Conservation (phyloP, 176 grass and related monocot genomes). For the Triticum dicoccoides region DNA sequence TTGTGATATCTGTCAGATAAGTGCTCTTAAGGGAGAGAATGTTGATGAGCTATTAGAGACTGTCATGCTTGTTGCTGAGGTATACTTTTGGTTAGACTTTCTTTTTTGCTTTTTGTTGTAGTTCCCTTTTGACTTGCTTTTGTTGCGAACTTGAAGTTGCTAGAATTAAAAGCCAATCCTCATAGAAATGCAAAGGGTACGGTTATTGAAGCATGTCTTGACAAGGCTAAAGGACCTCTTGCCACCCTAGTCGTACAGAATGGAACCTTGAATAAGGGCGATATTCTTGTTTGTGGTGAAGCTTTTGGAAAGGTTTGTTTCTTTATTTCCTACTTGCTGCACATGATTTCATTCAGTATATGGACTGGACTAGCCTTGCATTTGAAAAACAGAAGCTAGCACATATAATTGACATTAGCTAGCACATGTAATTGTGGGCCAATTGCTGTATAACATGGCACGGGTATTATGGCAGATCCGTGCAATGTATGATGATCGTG, state of each 20-base stretch:
- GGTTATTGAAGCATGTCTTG: slow-evolving; percentile 88
- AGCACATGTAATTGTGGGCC: slow-evolving; percentile 26
- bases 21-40: slow-evolving; percentile 93
- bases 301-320: slow-evolving; percentile 89
- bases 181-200: slow-evolving; percentile 93
- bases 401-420: slow-evolving; percentile 13
- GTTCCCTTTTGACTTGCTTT: slow-evolving; percentile 33
- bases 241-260: slow-evolving; percentile 89
- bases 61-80: slow-evolving; percentile 96
- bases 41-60: slow-evolving; percentile 92
- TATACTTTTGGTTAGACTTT: slow-evolving; percentile 28
- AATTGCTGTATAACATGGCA: slow-evolving; percentile 26
- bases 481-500: slow-evolving; percentile 95
- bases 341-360: slow-evolving; percentile 18
- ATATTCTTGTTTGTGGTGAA: slow-evolving; percentile 92
- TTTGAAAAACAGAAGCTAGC: slow-evolving; percentile 1
- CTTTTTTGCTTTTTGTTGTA: slow-evolving; percentile 24
- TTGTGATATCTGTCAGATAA: slow-evolving; percentile 61
- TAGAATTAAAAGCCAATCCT: slow-evolving; percentile 99
- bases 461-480: slow-evolving; percentile 58
- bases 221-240: slow-evolving; percentile 88
- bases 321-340: slow-evolving; percentile 10
- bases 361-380: slow-evolving; percentile 4
- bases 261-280: slow-evolving; percentile 85
- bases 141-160: slow-evolving; percentile 59